phyloP scores from a whole-genome alignment of 345 rosid genomes.

The Leavenworthia alabamica region DNA sequence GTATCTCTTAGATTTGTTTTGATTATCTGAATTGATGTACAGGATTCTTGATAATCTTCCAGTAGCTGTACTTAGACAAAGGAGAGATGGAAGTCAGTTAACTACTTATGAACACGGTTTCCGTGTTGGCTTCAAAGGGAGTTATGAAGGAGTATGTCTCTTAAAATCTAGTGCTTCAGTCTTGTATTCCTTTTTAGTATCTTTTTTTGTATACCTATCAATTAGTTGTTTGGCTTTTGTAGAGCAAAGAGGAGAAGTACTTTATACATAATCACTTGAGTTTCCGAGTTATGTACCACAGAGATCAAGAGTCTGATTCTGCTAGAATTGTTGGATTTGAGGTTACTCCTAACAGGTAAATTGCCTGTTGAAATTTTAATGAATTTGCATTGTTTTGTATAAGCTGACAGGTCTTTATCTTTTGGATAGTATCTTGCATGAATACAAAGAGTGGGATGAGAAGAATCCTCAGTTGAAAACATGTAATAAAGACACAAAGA shows the following conservation, averaged over 20 bases:
- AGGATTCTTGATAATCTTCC: conserved; percentile 99
- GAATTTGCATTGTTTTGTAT: neutral
- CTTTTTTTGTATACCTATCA: conserved; percentile 1
- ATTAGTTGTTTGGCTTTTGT: conserved; percentile 25
- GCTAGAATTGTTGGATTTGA: conserved; percentile 97
- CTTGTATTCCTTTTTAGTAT: neutral
- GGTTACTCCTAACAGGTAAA: conserved; percentile 82
- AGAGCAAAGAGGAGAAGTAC: conserved; percentile 96
- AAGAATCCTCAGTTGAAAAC: conserved; percentile 79
- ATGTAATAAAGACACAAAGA: conserved; percentile 87
- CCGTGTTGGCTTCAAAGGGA: conserved; percentile 95
- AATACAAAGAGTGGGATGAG: conserved; percentile 88
- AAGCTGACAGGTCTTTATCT: conserved; percentile 5
- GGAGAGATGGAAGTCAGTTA: conserved; percentile 82
- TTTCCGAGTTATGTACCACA: conserved; percentile 89
- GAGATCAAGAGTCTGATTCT: conserved; percentile 70
- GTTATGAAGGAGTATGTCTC: conserved; percentile 71
- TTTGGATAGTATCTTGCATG: conserved; percentile 74
- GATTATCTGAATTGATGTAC: conserved; percentile 22
- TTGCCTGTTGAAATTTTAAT: neutral
- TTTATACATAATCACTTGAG: conserved; percentile 93
- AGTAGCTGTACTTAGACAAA: conserved; percentile 87
- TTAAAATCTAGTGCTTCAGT: conserved; percentile 12
- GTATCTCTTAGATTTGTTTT: neutral
- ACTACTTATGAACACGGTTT: conserved; percentile 91